These are phyloP conservation scores for Hypsizygus ulmarius DNA, from an alignment of 1,284 basidiomycete genomes.

Conservation along the genomic window DNA sequence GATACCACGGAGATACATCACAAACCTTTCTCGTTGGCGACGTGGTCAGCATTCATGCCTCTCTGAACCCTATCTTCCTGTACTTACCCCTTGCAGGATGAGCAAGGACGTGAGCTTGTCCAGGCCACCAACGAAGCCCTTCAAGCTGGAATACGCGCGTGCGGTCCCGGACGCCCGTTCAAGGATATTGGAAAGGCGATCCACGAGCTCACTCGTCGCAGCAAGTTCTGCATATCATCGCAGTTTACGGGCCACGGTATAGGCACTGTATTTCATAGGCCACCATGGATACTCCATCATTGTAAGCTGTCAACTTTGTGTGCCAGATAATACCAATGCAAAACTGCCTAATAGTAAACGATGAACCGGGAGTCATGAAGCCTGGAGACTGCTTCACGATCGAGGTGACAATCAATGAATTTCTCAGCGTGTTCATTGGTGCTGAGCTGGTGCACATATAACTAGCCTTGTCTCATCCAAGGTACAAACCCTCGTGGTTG, in stretches of 20 bases:
- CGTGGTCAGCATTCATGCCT: slow-evolving; percentile 47
- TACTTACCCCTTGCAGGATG: slow-evolving; percentile 47
- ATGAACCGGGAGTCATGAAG: slow-evolving; percentile 74
- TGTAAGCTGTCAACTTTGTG: slow-evolving; percentile 18
- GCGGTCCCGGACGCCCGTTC: slow-evolving; percentile 75
- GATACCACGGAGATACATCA: slow-evolving; percentile 87
- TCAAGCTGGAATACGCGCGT: slow-evolving; percentile 68
- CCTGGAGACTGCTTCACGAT: slow-evolving; percentile 90
- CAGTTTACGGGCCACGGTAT: slow-evolving; percentile 89
- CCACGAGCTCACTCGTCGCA: slow-evolving; percentile 44
- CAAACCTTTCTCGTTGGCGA: slow-evolving; percentile 76
- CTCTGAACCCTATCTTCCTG: not conserved
- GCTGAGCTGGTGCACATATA: not conserved
- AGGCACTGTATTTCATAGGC: slow-evolving; percentile 76
- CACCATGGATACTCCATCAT: slow-evolving; percentile 82
- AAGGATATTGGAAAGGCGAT: slow-evolving; percentile 77
- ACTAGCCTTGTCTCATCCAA: slow-evolving; percentile 74
- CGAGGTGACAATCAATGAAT: slow-evolving; percentile 46
- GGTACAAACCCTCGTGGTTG: slow-evolving; percentile 64
- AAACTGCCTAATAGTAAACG: slow-evolving; percentile 52
- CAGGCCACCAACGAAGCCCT: slow-evolving; percentile 64
- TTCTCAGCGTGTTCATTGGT: not conserved
- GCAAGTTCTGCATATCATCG: slow-evolving; percentile 58
- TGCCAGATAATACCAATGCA: not conserved
- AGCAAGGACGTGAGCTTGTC: slow-evolving; percentile 62